Conservation (phyloP, 345 rosid genomes). For the Pugionium cornutum region DNA sequence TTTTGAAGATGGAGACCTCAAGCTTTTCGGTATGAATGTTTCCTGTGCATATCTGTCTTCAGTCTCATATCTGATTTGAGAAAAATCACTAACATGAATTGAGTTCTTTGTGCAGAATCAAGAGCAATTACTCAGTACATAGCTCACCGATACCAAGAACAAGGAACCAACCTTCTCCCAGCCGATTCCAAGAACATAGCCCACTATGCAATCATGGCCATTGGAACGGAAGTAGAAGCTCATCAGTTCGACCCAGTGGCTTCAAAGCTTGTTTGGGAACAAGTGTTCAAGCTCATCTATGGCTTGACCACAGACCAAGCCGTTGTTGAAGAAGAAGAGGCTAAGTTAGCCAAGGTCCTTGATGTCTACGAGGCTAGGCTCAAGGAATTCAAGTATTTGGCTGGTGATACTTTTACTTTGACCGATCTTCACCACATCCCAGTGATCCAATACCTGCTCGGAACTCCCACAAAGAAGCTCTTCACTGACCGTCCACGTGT, state of each 20-base stretch:
- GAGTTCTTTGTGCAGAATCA: slow-evolving; percentile 58
- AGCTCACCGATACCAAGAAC: slow-evolving; percentile 46
- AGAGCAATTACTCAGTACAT: slow-evolving; percentile 78
- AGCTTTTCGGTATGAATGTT: slow-evolving; percentile 61
- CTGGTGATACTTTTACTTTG: slow-evolving; percentile 58
- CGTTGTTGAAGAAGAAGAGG: slow-evolving; percentile 57
- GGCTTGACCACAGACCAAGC: slow-evolving; percentile 56
- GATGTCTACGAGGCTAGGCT: slow-evolving; percentile 69
- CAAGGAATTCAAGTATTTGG: slow-evolving; percentile 63
- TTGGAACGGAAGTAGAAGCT: slow-evolving; percentile 75
- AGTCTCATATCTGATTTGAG: slow-evolving; percentile 1
- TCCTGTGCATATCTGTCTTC: slow-evolving; percentile 6
- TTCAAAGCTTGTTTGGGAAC: slow-evolving; percentile 64
- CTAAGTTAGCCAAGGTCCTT: slow-evolving; percentile 52
- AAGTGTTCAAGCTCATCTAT: slow-evolving; percentile 46
- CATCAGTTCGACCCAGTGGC: slow-evolving; percentile 63
- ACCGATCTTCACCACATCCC: slow-evolving; percentile 85
- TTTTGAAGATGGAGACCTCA: slow-evolving; percentile 70
- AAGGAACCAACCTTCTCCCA: slow-evolving; percentile 58
- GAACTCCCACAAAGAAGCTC: slow-evolving; percentile 49
- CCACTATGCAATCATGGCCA: slow-evolving; percentile 30
- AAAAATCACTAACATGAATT: slow-evolving; percentile 7
- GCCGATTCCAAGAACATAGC: slow-evolving; percentile 39
- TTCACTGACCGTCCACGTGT: slow-evolving; percentile 53
- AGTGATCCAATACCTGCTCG: slow-evolving; percentile 39